phyloP scores from a whole-genome alignment of 768 basidiomycete genomes.

The Xanthoconium stramineum region DNA sequence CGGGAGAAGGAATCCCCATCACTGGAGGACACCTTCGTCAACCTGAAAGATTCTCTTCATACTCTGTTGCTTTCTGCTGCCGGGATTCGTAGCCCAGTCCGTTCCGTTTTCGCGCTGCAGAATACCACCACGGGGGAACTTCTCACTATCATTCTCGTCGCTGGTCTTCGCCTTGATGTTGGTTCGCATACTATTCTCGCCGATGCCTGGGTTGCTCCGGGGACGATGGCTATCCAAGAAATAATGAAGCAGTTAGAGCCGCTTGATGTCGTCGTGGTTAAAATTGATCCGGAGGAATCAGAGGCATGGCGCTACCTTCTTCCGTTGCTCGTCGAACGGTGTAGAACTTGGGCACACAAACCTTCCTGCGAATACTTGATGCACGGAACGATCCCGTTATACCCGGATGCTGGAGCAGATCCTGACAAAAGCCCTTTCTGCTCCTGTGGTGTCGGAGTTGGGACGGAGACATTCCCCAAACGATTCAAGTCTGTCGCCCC shows the following conservation, averaged over 20 bases:
- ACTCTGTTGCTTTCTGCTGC: slow-evolving; percentile 24
- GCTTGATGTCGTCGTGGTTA: slow-evolving; percentile 8
- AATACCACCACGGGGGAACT: slow-evolving; percentile 9
- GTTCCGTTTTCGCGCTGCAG: slow-evolving; percentile 20
- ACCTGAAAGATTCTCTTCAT: slow-evolving; percentile 33
- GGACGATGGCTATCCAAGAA: slow-evolving; percentile 15
- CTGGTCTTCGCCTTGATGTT: slow-evolving; percentile 45
- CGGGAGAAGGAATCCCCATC: not conserved
- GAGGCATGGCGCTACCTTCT: slow-evolving; percentile 50
- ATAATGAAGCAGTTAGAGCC: slow-evolving; percentile 10
- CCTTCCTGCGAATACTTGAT: slow-evolving; percentile 46
- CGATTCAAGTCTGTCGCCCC: slow-evolving; percentile 41
- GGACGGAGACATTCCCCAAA: slow-evolving; percentile 36
- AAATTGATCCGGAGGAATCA: slow-evolving; percentile 16
- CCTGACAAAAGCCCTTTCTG: slow-evolving; percentile 44
- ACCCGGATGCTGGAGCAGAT: slow-evolving; percentile 29
- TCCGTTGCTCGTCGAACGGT: slow-evolving; percentile 50
- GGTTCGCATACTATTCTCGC: slow-evolving; percentile 48
- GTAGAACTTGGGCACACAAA: slow-evolving; percentile 50
- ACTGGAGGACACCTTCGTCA: slow-evolving; percentile 25
- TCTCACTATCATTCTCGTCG: slow-evolving; percentile 47
- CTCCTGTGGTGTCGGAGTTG: slow-evolving; percentile 50
- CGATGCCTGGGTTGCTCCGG: slow-evolving; percentile 47
- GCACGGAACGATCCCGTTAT: slow-evolving; percentile 36
- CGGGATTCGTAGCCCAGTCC: slow-evolving; percentile 21